A percentile compares a stretch with the other conserved stretches of the same genome.
phyloP scores from a whole-genome alignment of 257 asterid genomes.

The Solanum arcanum region DNA sequence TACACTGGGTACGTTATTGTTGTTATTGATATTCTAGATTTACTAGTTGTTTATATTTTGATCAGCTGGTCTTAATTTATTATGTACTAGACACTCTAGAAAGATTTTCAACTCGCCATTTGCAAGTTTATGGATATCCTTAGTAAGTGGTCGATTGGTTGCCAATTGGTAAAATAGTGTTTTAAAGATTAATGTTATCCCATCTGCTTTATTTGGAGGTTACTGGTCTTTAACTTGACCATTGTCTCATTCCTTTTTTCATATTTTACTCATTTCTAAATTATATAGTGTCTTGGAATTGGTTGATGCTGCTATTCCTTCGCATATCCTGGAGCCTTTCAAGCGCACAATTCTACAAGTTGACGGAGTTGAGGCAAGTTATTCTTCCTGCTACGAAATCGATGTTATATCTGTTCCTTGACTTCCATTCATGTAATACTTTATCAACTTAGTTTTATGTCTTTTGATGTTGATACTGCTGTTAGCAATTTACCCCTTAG shows the following conservation, averaged over 20 bases:
- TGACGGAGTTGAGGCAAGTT: constrained; percentile 88
- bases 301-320: constrained; percentile 96
- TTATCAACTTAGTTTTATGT: not conserved
- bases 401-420: not conserved
- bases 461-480: not conserved
- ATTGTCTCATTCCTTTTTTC: constrained; percentile 8
- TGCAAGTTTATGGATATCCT: not conserved
- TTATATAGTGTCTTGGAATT: constrained; percentile 64
- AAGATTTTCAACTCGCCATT: not conserved
- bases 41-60: not conserved
- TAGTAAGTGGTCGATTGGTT: not conserved
- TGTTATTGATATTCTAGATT: not conserved
- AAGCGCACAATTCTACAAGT: constrained; percentile 61
- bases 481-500: not conserved
- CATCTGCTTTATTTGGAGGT: not conserved
- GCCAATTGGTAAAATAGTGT: not conserved
- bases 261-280: not conserved
- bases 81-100: not conserved
- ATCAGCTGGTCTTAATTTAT: not conserved
- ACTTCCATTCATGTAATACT: not conserved
- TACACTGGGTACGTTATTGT: not conserved
- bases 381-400: not conserved
- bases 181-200: not conserved
- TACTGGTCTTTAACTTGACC: not conserved
- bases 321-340: constrained; percentile 59